Evolutionary conservation across 805 yeast species (phyloP).

Genomic region (Starmera caribaea): DNA sequence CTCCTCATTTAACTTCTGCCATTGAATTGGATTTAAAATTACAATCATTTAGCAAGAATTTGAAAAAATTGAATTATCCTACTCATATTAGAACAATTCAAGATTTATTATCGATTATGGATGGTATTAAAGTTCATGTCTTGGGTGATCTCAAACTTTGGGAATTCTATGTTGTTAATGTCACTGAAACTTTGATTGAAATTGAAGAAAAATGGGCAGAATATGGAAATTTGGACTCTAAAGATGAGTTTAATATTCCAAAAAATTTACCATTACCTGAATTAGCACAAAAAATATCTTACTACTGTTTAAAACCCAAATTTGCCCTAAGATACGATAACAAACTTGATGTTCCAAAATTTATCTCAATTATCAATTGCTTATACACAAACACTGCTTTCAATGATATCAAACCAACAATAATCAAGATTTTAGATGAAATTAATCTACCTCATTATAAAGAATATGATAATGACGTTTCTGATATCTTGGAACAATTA

Average conservation of each 20-base stretch:
- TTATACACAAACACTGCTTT: constrained; percentile 21
- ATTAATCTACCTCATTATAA: constrained; percentile 65
- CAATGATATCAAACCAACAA: constrained; percentile 28
- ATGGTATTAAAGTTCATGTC: constrained; percentile 61
- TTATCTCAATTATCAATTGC: constrained; percentile 42
- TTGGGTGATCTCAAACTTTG: constrained; percentile 61
- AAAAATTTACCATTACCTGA: constrained; percentile 29
- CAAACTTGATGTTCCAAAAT: constrained; percentile 35
- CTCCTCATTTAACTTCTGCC: constrained; percentile 83
- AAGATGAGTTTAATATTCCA: constrained; percentile 34
- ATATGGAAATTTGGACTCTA: constrained; percentile 7
- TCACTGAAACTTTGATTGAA: constrained; percentile 27
- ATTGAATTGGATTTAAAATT: constrained; percentile 72
- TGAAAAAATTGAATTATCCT: constrained; percentile 55
- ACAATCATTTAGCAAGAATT: constrained; percentile 49
- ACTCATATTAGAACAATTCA: constrained; percentile 35
- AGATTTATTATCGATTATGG: constrained; percentile 55
- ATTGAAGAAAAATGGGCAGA: constrained; percentile 29
- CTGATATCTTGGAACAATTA: constrained; percentile 57
- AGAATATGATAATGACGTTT: constrained; percentile 66
- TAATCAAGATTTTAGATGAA: constrained; percentile 56
- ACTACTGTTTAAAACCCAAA: constrained; percentile 26
- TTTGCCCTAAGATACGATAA: constrained; percentile 45
- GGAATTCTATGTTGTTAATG: constrained; percentile 80
- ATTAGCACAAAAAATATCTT: constrained; percentile 40